Evolutionary conservation across 768 basidiomycete genomes (phyloP).

Genomic region (Calocera viscosa): DNA sequence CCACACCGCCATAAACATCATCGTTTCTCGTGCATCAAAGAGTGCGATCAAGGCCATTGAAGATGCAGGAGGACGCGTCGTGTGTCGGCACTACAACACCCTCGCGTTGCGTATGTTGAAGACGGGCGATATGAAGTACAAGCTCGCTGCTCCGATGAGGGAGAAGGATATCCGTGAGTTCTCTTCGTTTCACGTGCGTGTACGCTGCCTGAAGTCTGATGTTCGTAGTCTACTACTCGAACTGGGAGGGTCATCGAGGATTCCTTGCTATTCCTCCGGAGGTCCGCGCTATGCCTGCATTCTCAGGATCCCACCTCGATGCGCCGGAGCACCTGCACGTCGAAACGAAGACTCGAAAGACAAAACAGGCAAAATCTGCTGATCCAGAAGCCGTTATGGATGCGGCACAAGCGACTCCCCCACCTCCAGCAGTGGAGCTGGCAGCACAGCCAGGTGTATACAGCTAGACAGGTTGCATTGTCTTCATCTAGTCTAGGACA

Average conservation of each 20-base stretch:
- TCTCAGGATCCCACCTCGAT: neutral
- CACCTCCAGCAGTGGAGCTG: neutral
- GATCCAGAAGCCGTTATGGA: constrained; percentile 1
- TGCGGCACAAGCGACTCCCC: neutral
- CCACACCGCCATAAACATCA: constrained; percentile 61
- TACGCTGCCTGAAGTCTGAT: constrained; percentile 4
- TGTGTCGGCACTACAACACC: constrained; percentile 84
- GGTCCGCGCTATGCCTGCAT: neutral
- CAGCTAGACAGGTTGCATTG: neutral
- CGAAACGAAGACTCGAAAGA: neutral
- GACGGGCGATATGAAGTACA: constrained; percentile 55
- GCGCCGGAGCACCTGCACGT: neutral
- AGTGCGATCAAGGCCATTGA: constrained; percentile 79
- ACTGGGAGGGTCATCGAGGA: constrained; percentile 51
- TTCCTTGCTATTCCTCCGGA: constrained; percentile 34
- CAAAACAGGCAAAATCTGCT: neutral
- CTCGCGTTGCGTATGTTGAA: constrained; percentile 70
- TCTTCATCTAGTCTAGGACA: neutral
- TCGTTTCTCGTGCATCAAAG: constrained; percentile 73
- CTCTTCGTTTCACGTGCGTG: constrained; percentile 7
- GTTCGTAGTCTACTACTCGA: constrained; percentile 63
- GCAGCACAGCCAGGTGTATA: neutral
- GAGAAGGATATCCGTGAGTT: constrained; percentile 70
- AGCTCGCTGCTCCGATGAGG: constrained; percentile 69
- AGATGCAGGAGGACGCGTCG: constrained; percentile 62